These are phyloP conservation scores for Apiotrichum porosum DNA, from an alignment of 1,284 basidiomycete genomes.

Conservation along the genomic window DNA sequence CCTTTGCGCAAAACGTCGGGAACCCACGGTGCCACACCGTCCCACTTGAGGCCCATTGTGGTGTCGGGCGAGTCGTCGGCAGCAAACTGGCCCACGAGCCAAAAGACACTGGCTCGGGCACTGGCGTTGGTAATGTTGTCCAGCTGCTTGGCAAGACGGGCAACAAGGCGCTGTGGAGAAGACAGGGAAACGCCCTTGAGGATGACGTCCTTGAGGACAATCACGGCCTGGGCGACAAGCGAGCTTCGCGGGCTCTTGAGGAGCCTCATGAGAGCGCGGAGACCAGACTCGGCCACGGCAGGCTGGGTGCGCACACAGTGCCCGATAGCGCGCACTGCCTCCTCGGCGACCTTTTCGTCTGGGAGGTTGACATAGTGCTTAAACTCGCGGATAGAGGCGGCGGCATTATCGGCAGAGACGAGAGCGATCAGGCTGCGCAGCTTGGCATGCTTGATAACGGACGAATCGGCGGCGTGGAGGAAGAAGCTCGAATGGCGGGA, in stretches of 20 bases:
- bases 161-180: conserved; percentile 61
- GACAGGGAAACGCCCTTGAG: conserved; percentile 48
- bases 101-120: conserved; percentile 77
- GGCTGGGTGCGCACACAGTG: conserved; percentile 64
- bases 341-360: conserved; percentile 64
- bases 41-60: conserved; percentile 36
- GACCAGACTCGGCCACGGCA: conserved; percentile 63
- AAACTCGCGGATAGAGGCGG: conserved; percentile 69
- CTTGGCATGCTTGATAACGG: conserved; percentile 65
- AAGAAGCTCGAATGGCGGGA: conserved; percentile 63
- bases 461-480: conserved; percentile 62
- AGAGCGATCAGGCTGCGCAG: conserved; percentile 65
- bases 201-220: conserved; percentile 77
- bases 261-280: conserved; percentile 69
- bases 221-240: conserved; percentile 69
- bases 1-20: conserved; percentile 76
- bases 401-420: conserved; percentile 62
- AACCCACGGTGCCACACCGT: conserved; percentile 63
- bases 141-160: conserved; percentile 65
- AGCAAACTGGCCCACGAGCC: conserved; percentile 85
- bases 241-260: conserved; percentile 63
- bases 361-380: conserved; percentile 73
- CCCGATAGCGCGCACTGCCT: conserved; percentile 72
- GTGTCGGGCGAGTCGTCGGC: conserved; percentile 24
- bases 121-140: conserved; percentile 71